Conservation (phyloP, 306 rosid genomes). For the Erythrophleum fordii region DNA sequence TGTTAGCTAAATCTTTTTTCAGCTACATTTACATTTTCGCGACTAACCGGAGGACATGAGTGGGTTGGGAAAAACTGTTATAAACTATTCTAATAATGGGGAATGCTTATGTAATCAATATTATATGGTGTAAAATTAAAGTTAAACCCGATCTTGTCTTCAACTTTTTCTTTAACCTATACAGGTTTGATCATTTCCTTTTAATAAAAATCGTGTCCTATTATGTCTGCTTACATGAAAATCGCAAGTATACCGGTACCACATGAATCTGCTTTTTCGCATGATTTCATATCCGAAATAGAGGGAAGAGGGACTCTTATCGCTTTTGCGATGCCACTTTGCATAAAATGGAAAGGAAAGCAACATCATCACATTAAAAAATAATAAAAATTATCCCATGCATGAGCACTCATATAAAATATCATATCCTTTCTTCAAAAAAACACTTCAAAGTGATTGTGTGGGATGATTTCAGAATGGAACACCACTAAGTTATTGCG, state of each 20-base stretch:
- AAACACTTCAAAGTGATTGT: neutral
- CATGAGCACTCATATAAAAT: constrained; percentile 24
- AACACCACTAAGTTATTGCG: too few relatives aligned
- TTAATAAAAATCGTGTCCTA: neutral
- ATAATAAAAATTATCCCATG: neutral
- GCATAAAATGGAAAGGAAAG: neutral
- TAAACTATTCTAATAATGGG: neutral
- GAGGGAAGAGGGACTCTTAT: constrained; percentile 1
- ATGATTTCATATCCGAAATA: constrained; percentile 21
- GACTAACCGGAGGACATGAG: neutral
- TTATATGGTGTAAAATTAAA: constrained; percentile 22
- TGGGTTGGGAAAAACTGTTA: neutral
- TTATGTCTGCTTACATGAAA: neutral
- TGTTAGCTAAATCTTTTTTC: neutral
- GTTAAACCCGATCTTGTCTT: constrained; percentile 35
- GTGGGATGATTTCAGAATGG: too few relatives aligned
- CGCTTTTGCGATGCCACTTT: constrained; percentile 1
- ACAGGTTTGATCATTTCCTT: neutral
- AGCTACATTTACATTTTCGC: neutral
- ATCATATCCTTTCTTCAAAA: constrained; percentile 23
- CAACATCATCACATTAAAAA: neutral
- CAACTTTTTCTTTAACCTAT: constrained; percentile 16
- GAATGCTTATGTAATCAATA: neutral
- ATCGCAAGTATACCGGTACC: constrained; percentile 26
- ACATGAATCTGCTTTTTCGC: constrained; percentile 22